phyloP scores from a whole-genome alignment of 169 alveolate species.

The Plasmodium reichenowi region DNA sequence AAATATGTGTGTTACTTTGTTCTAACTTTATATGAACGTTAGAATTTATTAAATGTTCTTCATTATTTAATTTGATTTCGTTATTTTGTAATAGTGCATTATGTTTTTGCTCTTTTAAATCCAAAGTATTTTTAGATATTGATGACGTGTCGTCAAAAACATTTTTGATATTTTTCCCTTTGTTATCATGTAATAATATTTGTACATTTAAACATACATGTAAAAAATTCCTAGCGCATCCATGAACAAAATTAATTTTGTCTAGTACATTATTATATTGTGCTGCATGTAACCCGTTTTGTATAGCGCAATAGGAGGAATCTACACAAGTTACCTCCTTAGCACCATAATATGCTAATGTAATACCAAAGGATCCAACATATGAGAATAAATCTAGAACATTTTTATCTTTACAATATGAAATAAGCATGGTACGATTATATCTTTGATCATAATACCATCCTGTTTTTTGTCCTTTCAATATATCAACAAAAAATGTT shows the following conservation, averaged over 20 bases:
- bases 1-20: not conserved
- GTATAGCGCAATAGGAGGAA: constrained; percentile 73
- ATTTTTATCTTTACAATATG: constrained; percentile 58
- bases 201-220: constrained; percentile 32
- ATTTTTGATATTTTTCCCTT: not conserved
- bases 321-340: constrained; percentile 79
- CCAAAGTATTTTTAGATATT: not conserved
- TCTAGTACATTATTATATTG: constrained; percentile 61
- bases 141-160: not conserved
- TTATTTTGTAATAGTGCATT: not conserved
- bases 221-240: constrained; percentile 52
- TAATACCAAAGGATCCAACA: constrained; percentile 80
- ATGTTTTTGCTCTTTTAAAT: not conserved
- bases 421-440: constrained; percentile 76
- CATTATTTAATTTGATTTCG: not conserved
- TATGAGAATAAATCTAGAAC: constrained; percentile 78
- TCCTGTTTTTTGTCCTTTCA: constrained; percentile 79
- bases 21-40: not conserved
- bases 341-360: constrained; percentile 80
- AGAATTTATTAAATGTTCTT: not conserved
- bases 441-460: constrained; percentile 79
- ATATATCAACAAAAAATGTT: constrained; percentile 78
- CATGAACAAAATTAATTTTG: constrained; percentile 62
- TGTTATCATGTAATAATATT: not conserved
- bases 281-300: constrained; percentile 71